Base-by-base conservation (phyloP, 306 rosid genomes). In the Ceratonia siliqua region DNA sequence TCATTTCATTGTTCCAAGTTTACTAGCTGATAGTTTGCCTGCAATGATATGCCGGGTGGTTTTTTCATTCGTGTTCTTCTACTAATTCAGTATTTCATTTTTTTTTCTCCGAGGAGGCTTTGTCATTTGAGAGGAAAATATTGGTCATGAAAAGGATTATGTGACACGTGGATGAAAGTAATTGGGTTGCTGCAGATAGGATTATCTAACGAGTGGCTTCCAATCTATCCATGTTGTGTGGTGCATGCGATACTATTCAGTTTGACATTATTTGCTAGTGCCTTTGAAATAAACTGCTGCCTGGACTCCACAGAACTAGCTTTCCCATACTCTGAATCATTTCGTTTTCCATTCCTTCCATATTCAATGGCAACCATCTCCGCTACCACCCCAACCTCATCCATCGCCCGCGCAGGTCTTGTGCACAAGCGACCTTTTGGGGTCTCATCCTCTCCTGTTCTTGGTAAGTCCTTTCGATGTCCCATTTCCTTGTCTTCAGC, bases 321-420 rank as follows among this genome's bases (percentile, higher is more conserved):
- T 28, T 57, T 33, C 0, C 43, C 68, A 17, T 46, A 21, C 65
- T 55, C 65, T 30, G 65, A 41, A 72, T 68, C 78, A 24, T 52
- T 41, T 28, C 15, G 1, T 59, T 72, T 77, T 70, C 52, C 72
- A 33, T 13, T 48, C 75, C 79, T 13, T 48, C 75, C 79, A 21
- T 49, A 56, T 46, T 54, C 62, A 82, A 94, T 94, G 99, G 96
- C 96, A 81, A 78, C 89, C 82, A 82, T 90, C 82, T 81, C 92
- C 14, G 85, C 99, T 39, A 76, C 75, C 79, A 25, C 89, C 59
- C 55, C 87, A 27, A 74, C 89, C 82, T 61, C 88, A 8, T 83
- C 90, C 0, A 72, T 89, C 82, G 41, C 81, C 45, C 81, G 89
- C 74, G 52, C 93, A 62, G 39, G 78, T 75, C 84, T 86, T 45